phyloP scores from a whole-genome alignment of 129 eudicot genomes.

The Arctium minus region DNA sequence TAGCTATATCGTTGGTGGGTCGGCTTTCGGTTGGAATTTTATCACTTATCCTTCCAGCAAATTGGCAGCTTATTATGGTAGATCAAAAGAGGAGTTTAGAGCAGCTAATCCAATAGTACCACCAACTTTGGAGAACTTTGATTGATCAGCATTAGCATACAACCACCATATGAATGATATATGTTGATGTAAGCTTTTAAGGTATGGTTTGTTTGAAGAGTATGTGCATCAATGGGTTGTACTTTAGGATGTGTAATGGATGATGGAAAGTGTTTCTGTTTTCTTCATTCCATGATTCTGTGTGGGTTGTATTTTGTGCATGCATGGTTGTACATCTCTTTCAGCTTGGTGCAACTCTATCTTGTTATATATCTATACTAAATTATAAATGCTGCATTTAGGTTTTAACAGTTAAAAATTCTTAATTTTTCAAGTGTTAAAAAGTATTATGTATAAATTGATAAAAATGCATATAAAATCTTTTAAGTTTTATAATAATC shows the following conservation, averaged over 20 bases:
- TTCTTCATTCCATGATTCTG: neutral
- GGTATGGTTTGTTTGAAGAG: neutral
- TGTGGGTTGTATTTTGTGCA: neutral
- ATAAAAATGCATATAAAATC: no score
- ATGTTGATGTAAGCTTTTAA: neutral
- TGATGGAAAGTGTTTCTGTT: neutral
- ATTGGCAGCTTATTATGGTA: constrained; percentile 63
- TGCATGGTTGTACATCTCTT: neutral
- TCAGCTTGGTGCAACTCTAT: no score
- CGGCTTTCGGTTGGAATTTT: constrained; percentile 98
- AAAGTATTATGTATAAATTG: no score
- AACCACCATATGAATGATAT: neutral
- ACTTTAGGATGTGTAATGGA: constrained; percentile 7
- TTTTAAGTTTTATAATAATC: no score
- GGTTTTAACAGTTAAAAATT: no score
- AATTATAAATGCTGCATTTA: no score
- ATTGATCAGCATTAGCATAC: neutral
- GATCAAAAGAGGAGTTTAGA: constrained; percentile 70
- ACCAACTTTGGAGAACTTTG: neutral
- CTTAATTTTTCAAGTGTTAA: no score
- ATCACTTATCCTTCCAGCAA: constrained; percentile 41
- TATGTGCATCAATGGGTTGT: constrained; percentile 2
- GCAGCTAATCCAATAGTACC: constrained; percentile 36
- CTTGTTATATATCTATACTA: no score
- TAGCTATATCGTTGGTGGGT: constrained; percentile 85